Base-by-base conservation (phyloP, 2,329 filamentous ascomycete genomes). In the Microcyclospora pomicola region DNA sequence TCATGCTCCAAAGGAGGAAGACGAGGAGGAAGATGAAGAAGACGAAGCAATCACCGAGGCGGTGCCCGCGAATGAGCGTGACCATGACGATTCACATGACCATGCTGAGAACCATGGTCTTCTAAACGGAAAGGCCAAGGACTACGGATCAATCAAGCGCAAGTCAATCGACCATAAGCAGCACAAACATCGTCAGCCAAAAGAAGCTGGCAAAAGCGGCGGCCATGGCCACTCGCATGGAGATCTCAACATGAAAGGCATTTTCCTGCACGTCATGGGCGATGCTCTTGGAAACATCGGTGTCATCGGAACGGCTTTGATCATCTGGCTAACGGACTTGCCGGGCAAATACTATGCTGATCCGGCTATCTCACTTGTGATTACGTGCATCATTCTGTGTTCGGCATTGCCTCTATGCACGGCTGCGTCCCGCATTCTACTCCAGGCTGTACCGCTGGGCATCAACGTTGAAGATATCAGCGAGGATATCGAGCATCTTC, bases 221-320 rank as follows among this genome's bases (percentile, higher is more conserved):
- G 19, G 19, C 19, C 36, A 42, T 49, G 75, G 81, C 24, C 85
- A 92, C 59, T 82, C 67, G 45, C 85, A 93, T 57, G 79, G 68
- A 42, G 87, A 98, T 55, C 80, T 98, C 68, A 94, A 94, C 60
- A 96, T 98, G 88, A 71, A 72, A n/a, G 75, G 75, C 42, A 74
- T 80, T 42, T 79, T 80, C 61, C 63, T 79, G 1, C 75, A 79
- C 49, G 74, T 79, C 38, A 71, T 92, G 46, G 84, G 85, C 31
- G 84, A 92, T 60, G 83, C 83, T 33, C 71, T 92, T 2, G 85
- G 84, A 48, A 92, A 92, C 54, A 73, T 92, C 38, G 85, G 84
- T 50, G 84, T 92, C 48, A 92, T 92, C 45, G 69, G 70, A 34
- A 84, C 84, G 4, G 85, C 83, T 4, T 71, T 92, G 28, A 71